phyloP scores from a whole-genome alignment of 169 alveolate genomes.

The Eimeria acervulina region DNA sequence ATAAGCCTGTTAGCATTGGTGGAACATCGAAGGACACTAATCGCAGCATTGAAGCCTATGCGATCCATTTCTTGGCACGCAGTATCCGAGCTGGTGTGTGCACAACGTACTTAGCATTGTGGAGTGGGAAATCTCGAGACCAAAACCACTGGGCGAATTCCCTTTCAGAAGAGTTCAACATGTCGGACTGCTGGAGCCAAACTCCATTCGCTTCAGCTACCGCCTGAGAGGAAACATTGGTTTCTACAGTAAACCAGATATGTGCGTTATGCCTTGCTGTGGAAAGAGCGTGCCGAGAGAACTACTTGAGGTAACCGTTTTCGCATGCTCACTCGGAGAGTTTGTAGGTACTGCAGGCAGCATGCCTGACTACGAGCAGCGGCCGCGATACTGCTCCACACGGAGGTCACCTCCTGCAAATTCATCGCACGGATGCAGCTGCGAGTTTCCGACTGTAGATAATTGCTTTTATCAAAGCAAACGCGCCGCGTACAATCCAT shows the following conservation, averaged over 20 bases:
- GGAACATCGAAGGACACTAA: not conserved
- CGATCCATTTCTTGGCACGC: not conserved
- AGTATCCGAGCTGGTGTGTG: not conserved
- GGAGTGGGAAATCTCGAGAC: slow-evolving; percentile 23
- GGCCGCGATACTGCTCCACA: slow-evolving; percentile 45
- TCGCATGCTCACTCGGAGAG: slow-evolving; percentile 23
- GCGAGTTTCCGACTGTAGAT: not conserved
- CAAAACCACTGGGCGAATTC: slow-evolving; percentile 42
- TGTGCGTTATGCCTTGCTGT: not conserved
- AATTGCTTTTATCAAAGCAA: not conserved
- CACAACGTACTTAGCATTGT: slow-evolving; percentile 4
- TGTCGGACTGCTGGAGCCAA: not conserved
- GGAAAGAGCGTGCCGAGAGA: not conserved
- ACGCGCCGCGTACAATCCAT: not conserved
- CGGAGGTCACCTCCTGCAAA: slow-evolving; percentile 73
- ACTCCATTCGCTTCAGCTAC: slow-evolving; percentile 51
- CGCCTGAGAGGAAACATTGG: not conserved
- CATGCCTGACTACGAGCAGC: slow-evolving; percentile 67
- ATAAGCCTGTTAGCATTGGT: not conserved
- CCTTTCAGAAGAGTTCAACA: not conserved
- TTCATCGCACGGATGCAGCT: not conserved
- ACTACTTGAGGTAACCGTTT: not conserved
- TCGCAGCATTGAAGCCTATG: not conserved
- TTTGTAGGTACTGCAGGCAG: slow-evolving; percentile 49
- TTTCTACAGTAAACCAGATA: not conserved